Percentiles rank a stretch among this genome's conserved stretches.
Conservation (phyloP, 805 yeast species). For the Lachancea meyersii region DNA sequence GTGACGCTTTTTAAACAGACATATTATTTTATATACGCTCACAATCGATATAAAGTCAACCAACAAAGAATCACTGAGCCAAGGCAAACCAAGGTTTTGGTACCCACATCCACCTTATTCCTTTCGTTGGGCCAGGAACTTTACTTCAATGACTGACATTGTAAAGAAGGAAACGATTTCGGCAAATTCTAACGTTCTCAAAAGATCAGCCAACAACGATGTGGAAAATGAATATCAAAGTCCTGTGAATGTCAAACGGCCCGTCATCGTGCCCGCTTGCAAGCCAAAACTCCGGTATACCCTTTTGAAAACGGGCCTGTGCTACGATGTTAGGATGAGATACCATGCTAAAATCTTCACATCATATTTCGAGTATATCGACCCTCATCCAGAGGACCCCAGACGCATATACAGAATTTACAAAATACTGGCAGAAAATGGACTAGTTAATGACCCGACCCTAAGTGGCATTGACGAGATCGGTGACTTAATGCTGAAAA, state of each 20-base stretch:
- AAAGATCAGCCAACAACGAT: not conserved
- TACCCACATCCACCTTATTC: not conserved
- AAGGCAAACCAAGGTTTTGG: not conserved
- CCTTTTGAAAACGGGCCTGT: conserved; percentile 83
- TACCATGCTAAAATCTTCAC: conserved; percentile 94
- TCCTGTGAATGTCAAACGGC: conserved; percentile 17
- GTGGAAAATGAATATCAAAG: not conserved
- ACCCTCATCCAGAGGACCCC: conserved; percentile 99
- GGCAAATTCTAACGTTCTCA: not conserved
- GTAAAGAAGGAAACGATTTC: not conserved
- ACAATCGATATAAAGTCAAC: not conserved
- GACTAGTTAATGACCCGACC: conserved; percentile 74
- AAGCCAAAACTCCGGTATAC: conserved; percentile 64
- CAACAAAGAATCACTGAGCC: not conserved
- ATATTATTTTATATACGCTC: not conserved
- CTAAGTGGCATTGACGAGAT: conserved; percentile 63
- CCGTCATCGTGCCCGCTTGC: conserved; percentile 49
- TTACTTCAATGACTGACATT: not conserved
- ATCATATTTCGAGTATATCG: conserved; percentile 86
- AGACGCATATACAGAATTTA: conserved; percentile 90
- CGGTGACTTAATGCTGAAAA: conserved; percentile 81
- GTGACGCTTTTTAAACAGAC: not conserved
- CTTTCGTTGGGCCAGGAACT: not conserved
- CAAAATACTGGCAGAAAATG: conserved; percentile 90
- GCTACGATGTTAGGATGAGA: conserved; percentile 95